phyloP scores from a whole-genome alignment of 495 filamentous ascomycete species.

The Symbiotaphrina buchneri region DNA sequence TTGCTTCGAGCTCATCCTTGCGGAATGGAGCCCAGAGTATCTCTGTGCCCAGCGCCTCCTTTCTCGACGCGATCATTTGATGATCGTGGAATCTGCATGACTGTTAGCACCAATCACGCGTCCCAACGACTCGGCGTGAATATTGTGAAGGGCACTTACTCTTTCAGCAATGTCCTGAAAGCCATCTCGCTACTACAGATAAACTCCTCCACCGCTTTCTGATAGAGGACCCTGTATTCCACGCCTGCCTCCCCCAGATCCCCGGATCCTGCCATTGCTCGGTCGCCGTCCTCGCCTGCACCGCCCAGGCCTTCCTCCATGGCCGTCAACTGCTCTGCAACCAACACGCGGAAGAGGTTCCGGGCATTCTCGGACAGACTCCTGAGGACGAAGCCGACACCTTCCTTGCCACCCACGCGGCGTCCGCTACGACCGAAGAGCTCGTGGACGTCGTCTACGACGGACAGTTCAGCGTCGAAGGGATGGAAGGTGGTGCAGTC shows the following conservation, averaged over 20 bases:
- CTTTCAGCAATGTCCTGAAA: slow-evolving; percentile 81
- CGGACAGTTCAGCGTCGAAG: slow-evolving; percentile 45
- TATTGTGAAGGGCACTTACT: slow-evolving; percentile 25
- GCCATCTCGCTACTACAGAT: slow-evolving; percentile 92
- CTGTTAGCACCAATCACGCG: neutral
- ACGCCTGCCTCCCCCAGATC: slow-evolving; percentile 17
- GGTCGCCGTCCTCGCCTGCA: neutral
- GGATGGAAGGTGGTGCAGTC: slow-evolving; percentile 78
- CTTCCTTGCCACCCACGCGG: slow-evolving; percentile 70
- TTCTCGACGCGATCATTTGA: slow-evolving; percentile 77
- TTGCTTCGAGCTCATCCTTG: slow-evolving; percentile 70
- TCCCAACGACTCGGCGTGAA: neutral
- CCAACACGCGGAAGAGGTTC: slow-evolving; percentile 59
- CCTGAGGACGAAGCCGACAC: slow-evolving; percentile 74
- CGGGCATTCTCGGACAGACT: slow-evolving; percentile 82
- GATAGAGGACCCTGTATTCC: slow-evolving; percentile 79
- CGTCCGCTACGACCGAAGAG: slow-evolving; percentile 68
- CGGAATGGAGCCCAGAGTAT: slow-evolving; percentile 66
- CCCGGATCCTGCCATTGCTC: neutral
- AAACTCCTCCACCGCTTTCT: slow-evolving; percentile 89
- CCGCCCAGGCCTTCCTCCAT: neutral
- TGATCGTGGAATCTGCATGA: slow-evolving; percentile 65
- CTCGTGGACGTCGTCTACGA: slow-evolving; percentile 70
- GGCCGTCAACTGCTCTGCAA: slow-evolving; percentile 48
- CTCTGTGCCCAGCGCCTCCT: slow-evolving; percentile 69